Evolutionary conservation across 2,329 filamentous ascomycete genomes (phyloP).

Genomic region (Pseudogymnoascus sp.): DNA sequence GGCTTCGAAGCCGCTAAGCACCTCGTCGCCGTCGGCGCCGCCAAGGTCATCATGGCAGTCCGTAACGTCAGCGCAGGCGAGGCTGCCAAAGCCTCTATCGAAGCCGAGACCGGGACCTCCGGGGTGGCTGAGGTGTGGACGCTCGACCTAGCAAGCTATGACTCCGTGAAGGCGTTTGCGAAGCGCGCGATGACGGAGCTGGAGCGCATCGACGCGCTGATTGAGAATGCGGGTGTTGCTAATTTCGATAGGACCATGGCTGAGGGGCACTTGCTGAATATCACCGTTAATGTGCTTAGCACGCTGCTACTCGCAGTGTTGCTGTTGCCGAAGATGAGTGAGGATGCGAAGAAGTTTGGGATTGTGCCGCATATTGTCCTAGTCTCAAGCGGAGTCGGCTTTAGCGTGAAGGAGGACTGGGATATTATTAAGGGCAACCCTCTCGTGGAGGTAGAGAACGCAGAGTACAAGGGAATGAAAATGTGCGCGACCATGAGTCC

Average conservation of each 20-base stretch:
- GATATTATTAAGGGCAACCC: slow-evolving; percentile 19
- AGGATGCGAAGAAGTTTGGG: slow-evolving; percentile 15
- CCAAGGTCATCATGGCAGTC: slow-evolving; percentile 31
- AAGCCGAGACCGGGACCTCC: slow-evolving; percentile 13
- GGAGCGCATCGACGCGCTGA: slow-evolving; percentile 13
- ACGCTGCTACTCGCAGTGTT: slow-evolving; percentile 37
- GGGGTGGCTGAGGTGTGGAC: slow-evolving; percentile 14
- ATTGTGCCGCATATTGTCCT: slow-evolving; percentile 19
- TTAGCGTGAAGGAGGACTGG: slow-evolving; percentile 14
- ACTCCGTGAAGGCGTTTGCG: slow-evolving; percentile 14
- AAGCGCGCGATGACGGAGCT: slow-evolving; percentile 12
- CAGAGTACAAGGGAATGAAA: slow-evolving; percentile 15
- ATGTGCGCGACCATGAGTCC: slow-evolving; percentile 1
- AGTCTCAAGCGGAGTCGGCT: slow-evolving; percentile 16
- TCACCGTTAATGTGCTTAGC: slow-evolving; percentile 40
- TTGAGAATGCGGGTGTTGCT: slow-evolving; percentile 17
- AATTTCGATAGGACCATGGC: slow-evolving; percentile 8
- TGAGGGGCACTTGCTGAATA: slow-evolving; percentile 33
- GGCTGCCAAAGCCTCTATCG: slow-evolving; percentile 29
- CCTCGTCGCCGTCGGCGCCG: slow-evolving; percentile 29
- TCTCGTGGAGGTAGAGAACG: slow-evolving; percentile 16
- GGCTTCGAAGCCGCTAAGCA: slow-evolving; percentile 32
- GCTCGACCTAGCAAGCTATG: slow-evolving; percentile 15
- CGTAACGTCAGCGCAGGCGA: slow-evolving; percentile 29
- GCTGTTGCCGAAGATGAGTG: slow-evolving; percentile 34